Conservation (phyloP, 768 basidiomycete species). For the Boletus fagicola region DNA sequence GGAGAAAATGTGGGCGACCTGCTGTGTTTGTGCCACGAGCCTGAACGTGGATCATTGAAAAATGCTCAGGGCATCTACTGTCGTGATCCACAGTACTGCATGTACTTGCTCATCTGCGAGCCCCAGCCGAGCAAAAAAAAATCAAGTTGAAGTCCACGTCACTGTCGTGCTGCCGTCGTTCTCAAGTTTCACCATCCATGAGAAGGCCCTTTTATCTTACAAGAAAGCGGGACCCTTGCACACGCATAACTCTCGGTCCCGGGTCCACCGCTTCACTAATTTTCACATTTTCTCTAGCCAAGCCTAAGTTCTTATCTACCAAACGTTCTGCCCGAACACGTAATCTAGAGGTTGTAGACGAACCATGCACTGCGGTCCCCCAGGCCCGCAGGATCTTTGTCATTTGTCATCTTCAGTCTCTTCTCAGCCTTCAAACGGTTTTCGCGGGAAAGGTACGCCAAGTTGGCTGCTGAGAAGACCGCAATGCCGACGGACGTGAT, state of each 20-base stretch:
- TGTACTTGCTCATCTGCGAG: background rate
- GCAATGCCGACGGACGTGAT: constrained; percentile 40
- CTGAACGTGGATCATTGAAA: constrained; percentile 50
- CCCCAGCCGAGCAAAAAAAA: background rate
- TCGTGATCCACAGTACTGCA: background rate
- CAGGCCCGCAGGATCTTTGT: constrained; percentile 41
- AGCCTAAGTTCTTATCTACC: too few species aligned
- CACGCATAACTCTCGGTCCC: too few species aligned
- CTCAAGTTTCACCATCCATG: background rate
- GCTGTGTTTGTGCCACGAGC: constrained; percentile 77
- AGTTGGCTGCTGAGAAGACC: constrained; percentile 29
- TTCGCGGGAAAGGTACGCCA: constrained; percentile 38
- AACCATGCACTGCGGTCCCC: constrained; percentile 57
- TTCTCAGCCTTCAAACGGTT: constrained; percentile 46
- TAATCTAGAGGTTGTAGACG: too few species aligned
- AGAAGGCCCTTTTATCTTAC: background rate
- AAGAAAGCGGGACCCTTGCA: too few species aligned
- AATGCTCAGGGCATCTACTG: constrained; percentile 9
- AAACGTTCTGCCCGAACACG: too few species aligned
- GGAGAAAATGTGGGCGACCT: constrained; percentile 57
- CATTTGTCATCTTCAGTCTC: constrained; percentile 31
- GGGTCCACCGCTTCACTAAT: background rate
- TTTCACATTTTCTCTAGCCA: too few species aligned
- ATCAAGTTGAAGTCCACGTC: background rate
- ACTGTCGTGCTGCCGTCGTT: background rate